Evolutionary conservation across 2,329 filamentous ascomycete species (phyloP).

Genomic region (Pseudocercospora ulei): DNA sequence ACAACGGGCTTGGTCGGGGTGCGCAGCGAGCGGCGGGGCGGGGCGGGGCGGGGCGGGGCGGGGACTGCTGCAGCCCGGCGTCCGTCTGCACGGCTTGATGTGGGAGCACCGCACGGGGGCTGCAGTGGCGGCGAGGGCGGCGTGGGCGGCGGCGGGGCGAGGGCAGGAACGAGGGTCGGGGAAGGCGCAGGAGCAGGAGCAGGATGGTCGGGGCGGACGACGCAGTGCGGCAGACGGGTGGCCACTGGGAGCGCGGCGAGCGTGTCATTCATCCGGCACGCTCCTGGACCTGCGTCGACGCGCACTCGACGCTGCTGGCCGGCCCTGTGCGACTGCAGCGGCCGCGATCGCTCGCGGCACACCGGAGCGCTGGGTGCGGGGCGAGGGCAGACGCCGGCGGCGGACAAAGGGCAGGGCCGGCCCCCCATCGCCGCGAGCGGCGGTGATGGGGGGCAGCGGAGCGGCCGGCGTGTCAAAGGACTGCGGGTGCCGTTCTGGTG

Average conservation of each 20-base stretch:
- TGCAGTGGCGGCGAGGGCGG: constrained; percentile 1
- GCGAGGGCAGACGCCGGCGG: neutral
- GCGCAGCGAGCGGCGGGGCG: no score
- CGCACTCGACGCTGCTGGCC: constrained; percentile 2
- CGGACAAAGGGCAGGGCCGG: neutral
- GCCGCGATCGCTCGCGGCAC: constrained; percentile 2
- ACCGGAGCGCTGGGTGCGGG: no score
- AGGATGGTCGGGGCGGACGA: no score
- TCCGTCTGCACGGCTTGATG: no score
- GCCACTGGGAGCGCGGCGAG: neutral
- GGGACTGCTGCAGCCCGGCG: neutral
- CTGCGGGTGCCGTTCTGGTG: no score
- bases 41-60: constrained; percentile 3
- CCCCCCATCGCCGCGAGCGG: no score
- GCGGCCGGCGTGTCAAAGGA: no score
- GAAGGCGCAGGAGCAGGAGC: no score
- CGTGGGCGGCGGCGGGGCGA: neutral
- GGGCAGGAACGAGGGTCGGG: constrained; percentile 1
- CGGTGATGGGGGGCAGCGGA: no score
- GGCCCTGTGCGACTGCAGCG: constrained; percentile 7
- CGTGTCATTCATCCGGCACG: constrained; percentile 1
- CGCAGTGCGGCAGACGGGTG: constrained; percentile 5
- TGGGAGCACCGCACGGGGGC: no score
- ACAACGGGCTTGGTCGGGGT: no score
- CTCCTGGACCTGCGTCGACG: neutral